Evolutionary conservation across 2,329 filamentous ascomycete species (phyloP).

Genomic region (Trichoderma cornu-damae): DNA sequence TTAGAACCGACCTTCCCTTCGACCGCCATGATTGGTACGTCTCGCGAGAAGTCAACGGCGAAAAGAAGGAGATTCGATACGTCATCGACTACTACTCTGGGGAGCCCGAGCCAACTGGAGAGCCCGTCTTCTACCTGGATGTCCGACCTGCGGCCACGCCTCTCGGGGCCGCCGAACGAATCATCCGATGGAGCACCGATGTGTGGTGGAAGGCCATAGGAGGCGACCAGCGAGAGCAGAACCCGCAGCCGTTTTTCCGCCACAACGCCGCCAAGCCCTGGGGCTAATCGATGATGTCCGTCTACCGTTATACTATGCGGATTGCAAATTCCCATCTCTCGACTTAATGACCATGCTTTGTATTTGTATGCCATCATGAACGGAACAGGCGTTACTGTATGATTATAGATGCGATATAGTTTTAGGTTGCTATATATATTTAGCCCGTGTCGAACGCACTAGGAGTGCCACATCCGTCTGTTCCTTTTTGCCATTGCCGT

Average conservation of each 20-base stretch:
- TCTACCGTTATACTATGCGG: slow-evolving; percentile 15
- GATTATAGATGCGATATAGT: slow-evolving; percentile 7
- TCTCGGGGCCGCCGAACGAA: slow-evolving; percentile 70
- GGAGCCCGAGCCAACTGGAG: slow-evolving; percentile 65
- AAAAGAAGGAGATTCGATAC: slow-evolving; percentile 76
- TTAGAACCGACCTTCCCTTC: slow-evolving; percentile 76
- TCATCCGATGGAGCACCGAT: slow-evolving; percentile 86
- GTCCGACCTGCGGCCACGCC: slow-evolving; percentile 86
- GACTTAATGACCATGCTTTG: slow-evolving; percentile 22
- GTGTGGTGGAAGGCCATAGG: slow-evolving; percentile 89
- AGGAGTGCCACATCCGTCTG: background rate
- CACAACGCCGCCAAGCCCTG: slow-evolving; percentile 23
- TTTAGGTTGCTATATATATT: background rate
- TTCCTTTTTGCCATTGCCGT: background rate
- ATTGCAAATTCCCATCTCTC: slow-evolving; percentile 15
- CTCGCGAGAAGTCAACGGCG: slow-evolving; percentile 61
- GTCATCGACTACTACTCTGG: slow-evolving; percentile 96
- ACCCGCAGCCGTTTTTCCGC: slow-evolving; percentile 34
- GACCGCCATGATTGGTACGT: slow-evolving; percentile 98
- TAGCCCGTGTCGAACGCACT: background rate
- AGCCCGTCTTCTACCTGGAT: slow-evolving; percentile 93
- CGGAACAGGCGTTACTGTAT: slow-evolving; percentile 14
- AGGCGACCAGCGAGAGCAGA: slow-evolving; percentile 53
- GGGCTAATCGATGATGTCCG: slow-evolving; percentile 4
- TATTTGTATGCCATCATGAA: slow-evolving; percentile 26